These are phyloP conservation scores for Ocimum tenuiflorum DNA, from an alignment of 257 asterid species.

Conservation along the genomic window DNA sequence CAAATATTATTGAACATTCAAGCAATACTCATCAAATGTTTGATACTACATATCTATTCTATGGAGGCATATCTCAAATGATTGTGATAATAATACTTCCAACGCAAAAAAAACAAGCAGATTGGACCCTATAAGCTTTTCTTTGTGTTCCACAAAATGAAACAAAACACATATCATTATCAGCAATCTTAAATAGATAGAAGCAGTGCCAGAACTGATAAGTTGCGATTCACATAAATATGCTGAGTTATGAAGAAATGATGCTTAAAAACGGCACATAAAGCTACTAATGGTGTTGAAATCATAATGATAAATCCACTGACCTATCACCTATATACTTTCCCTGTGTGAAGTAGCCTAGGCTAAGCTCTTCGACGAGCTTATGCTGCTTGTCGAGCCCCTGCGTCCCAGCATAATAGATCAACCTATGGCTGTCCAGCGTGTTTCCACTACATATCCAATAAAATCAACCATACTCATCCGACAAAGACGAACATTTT, in stretches of 20 bases:
- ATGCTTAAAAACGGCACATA: background rate
- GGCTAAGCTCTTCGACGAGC: slow-evolving; percentile 61
- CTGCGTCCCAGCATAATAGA: slow-evolving; percentile 26
- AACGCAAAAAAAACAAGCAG: background rate
- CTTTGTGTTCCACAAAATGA: no score
- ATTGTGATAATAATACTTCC: background rate
- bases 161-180: background rate
- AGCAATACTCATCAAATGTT: background rate
- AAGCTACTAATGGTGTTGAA: background rate
- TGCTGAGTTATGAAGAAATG: background rate
- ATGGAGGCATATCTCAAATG: background rate
- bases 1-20: background rate
- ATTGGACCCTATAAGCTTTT: no score
- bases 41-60: background rate
- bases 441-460: slow-evolving; percentile 23
- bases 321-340: slow-evolving; percentile 82
- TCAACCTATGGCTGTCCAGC: slow-evolving; percentile 28
- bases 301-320: background rate
- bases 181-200: background rate
- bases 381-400: slow-evolving; percentile 60
- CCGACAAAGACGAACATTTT: background rate
- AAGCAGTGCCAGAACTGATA: no score
- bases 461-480: background rate
- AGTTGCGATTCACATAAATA: no score
- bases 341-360: slow-evolving; percentile 76